Conservation (phyloP, 2,329 filamentous ascomycete genomes). For the Simplicillium aogashimaense region DNA sequence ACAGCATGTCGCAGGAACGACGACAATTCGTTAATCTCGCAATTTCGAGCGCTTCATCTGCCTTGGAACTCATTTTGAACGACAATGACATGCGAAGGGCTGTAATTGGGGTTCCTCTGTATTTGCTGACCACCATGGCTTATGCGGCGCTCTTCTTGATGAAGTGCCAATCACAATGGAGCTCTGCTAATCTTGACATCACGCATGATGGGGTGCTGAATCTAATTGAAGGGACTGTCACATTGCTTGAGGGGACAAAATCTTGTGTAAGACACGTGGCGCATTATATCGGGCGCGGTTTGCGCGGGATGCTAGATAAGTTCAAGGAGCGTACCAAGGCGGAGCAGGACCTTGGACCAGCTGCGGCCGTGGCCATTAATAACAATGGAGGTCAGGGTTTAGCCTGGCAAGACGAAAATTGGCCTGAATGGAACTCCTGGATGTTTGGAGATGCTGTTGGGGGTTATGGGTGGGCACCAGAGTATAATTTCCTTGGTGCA, state of each 20-base stretch:
- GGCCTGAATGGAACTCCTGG: constrained; percentile 15
- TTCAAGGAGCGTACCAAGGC: constrained; percentile 12
- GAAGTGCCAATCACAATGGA: constrained; percentile 20
- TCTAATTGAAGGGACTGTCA: constrained; percentile 15
- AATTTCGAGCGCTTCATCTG: constrained; percentile 23
- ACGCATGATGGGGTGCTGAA: constrained; percentile 19
- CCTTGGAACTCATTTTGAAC: constrained; percentile 17
- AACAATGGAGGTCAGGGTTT: not conserved
- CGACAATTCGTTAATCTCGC: constrained; percentile 31
- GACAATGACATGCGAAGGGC: constrained; percentile 19
- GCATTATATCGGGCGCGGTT: constrained; percentile 17
- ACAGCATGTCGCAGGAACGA: constrained; percentile 31
- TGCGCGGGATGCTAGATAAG: constrained; percentile 18
- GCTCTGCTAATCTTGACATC: constrained; percentile 14
- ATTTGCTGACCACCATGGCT: constrained; percentile 20
- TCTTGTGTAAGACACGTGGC: constrained; percentile 17
- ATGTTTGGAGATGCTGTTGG: constrained; percentile 14
- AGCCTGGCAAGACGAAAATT: constrained; percentile 4
- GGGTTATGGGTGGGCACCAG: constrained; percentile 12
- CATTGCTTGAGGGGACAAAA: constrained; percentile 13
- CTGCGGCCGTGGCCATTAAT: constrained; percentile 7
- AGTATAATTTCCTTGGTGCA: constrained; percentile 14
- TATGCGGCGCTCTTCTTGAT: constrained; percentile 21
- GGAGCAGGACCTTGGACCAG: constrained; percentile 7
- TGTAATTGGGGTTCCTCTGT: constrained; percentile 20